Percentiles rank a stretch among this genome's conserved stretches.
These are phyloP conservation scores for Wolfiporia cocos DNA, from an alignment of 1,284 basidiomycete species.

Conservation along the genomic window DNA sequence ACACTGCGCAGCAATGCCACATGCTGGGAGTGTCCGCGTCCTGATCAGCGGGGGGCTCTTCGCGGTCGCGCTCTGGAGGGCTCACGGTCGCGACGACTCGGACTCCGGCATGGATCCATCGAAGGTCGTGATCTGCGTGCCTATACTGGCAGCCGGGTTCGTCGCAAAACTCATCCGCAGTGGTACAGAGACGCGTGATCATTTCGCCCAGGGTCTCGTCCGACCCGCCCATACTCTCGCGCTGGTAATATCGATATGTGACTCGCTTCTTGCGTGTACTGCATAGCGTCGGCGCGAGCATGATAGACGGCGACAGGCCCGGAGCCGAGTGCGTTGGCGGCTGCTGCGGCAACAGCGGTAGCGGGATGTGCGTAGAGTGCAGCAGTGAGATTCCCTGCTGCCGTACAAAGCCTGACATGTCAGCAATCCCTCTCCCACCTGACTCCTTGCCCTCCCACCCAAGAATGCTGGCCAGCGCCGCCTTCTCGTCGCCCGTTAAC, in stretches of 20 bases:
- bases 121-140: constrained; percentile 39
- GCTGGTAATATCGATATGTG: constrained; percentile 44
- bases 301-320: constrained; percentile 13
- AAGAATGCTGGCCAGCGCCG: constrained; percentile 42
- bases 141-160: constrained; percentile 34
- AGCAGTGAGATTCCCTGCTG: constrained; percentile 55
- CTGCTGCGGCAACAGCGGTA: constrained; percentile 11
- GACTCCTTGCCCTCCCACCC: constrained; percentile 51
- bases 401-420: constrained; percentile 46
- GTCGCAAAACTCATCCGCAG: constrained; percentile 33
- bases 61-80: constrained; percentile 5
- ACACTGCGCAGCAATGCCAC: constrained; percentile 54
- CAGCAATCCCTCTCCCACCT: constrained; percentile 41
- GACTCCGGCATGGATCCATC: constrained; percentile 44
- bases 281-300: constrained; percentile 15
- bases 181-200: constrained; percentile 28
- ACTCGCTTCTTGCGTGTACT: constrained; percentile 39
- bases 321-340: constrained; percentile 12
- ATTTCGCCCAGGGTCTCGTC: constrained; percentile 41
- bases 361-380: constrained; percentile 40
- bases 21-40: constrained; percentile 31
- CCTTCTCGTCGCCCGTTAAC: constrained; percentile 50
- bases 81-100: constrained; percentile 33
- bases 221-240: constrained; percentile 14
- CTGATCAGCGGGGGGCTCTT: constrained; percentile 11